Evolutionary conservation across 805 yeast genomes (phyloP).

Genomic region (Ogataea chonburiensis): DNA sequence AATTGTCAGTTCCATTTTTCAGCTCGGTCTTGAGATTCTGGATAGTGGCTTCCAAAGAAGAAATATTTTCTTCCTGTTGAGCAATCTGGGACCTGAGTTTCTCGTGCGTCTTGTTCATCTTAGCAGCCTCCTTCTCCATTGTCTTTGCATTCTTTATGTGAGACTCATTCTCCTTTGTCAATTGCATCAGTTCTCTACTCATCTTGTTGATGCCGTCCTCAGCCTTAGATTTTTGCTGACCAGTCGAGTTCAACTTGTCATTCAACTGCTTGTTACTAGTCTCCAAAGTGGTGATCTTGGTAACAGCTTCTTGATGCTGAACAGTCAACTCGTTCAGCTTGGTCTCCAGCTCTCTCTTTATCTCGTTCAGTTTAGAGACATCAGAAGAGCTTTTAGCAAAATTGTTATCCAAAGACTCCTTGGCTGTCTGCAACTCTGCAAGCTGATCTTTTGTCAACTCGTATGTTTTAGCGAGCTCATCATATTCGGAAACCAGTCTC

Average conservation of each 20-base stretch:
- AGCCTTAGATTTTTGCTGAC: constrained; percentile 45
- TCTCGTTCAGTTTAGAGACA: constrained; percentile 25
- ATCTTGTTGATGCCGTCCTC: constrained; percentile 89
- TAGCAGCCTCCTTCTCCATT: constrained; percentile 42
- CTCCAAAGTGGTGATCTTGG: constrained; percentile 23
- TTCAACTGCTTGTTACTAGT: constrained; percentile 28
- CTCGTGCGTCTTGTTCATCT: constrained; percentile 34
- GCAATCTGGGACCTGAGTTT: constrained; percentile 31
- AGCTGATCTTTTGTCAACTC: constrained; percentile 29
- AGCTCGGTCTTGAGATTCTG: constrained; percentile 20
- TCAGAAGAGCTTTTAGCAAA: constrained; percentile 27
- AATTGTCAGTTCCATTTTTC: constrained; percentile 24
- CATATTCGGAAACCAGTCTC: constrained; percentile 27
- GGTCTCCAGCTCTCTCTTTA: constrained; percentile 35
- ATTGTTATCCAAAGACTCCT: constrained; percentile 26
- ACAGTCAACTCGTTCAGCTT: constrained; percentile 26
- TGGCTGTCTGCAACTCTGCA: constrained; percentile 33
- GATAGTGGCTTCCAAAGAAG: constrained; percentile 22
- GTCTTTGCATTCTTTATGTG: constrained; percentile 42
- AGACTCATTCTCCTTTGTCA: constrained; percentile 58
- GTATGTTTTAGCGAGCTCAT: constrained; percentile 34
- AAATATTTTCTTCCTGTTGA: constrained; percentile 25
- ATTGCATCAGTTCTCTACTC: constrained; percentile 75
- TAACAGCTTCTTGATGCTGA: constrained; percentile 23
- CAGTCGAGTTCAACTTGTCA: constrained; percentile 31